phyloP scores from a whole-genome alignment of 495 filamentous ascomycete genomes.

The Poronia punctata region DNA sequence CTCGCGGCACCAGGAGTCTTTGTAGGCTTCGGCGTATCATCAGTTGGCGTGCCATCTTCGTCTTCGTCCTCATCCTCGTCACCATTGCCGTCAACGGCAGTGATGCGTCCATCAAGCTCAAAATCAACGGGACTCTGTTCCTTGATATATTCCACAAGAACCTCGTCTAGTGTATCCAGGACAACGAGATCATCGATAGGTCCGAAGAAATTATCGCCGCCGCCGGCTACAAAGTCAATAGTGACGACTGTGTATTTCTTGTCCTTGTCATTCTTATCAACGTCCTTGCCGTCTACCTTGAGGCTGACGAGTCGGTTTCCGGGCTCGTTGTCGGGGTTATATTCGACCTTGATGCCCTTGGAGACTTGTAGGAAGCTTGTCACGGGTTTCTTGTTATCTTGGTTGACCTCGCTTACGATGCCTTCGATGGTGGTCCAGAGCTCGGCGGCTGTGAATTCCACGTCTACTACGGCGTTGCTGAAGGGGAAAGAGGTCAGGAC shows the following conservation, averaged over 20 bases:
- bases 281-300: slow-evolving; percentile 29
- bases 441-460: slow-evolving; percentile 34
- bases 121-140: slow-evolving; percentile 39
- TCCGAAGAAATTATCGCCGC: slow-evolving; percentile 49
- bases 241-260: slow-evolving; percentile 45
- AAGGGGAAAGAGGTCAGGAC: slow-evolving; percentile 53
- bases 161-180: slow-evolving; percentile 47
- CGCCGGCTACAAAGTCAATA: slow-evolving; percentile 47
- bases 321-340: slow-evolving; percentile 30
- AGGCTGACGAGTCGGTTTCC: slow-evolving; percentile 36
- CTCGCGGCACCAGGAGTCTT: background rate
- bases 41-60: background rate
- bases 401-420: slow-evolving; percentile 36
- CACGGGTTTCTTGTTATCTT: slow-evolving; percentile 38
- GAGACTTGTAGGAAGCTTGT: slow-evolving; percentile 48
- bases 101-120: slow-evolving; percentile 43
- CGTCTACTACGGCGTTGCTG: slow-evolving; percentile 47
- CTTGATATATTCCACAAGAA: slow-evolving; percentile 40
- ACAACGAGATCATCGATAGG: slow-evolving; percentile 27
- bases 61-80: background rate
- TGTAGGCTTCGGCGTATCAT: background rate
- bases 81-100: slow-evolving; percentile 20
- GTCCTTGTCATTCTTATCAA: slow-evolving; percentile 26
- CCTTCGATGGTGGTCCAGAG: slow-evolving; percentile 48
- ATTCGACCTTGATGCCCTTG: slow-evolving; percentile 39